phyloP scores from a whole-genome alignment of 164 flowering plant genomes.

The Protea cynaroides region DNA sequence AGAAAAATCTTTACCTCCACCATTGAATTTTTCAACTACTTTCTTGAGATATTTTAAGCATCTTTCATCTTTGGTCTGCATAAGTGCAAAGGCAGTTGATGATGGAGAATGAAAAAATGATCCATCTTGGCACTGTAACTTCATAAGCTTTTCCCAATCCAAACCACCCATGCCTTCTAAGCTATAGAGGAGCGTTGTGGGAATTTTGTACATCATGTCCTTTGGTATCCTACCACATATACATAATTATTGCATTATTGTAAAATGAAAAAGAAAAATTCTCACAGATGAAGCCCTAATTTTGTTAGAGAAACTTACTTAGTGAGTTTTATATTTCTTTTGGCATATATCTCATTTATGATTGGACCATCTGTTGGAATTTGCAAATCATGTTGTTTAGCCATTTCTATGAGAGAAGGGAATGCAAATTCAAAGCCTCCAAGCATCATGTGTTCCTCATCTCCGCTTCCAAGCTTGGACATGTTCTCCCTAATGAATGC shows the following conservation, averaged over 20 bases:
- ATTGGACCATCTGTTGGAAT: slow-evolving; percentile 48
- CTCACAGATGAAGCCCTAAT: too few relatives aligned
- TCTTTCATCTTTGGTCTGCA: slow-evolving; percentile 59
- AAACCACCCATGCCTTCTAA: slow-evolving; percentile 84
- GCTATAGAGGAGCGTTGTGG: slow-evolving; percentile 85
- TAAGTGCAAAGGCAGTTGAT: slow-evolving; percentile 89
- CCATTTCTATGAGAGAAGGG: slow-evolving; percentile 73
- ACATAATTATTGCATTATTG: background rate
- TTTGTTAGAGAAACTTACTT: slow-evolving; percentile 31
- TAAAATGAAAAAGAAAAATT: too few relatives aligned
- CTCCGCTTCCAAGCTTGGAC: slow-evolving; percentile 52
- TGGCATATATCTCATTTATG: slow-evolving; percentile 51
- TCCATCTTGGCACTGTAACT: slow-evolving; percentile 70
- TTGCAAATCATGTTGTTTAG: slow-evolving; percentile 40
- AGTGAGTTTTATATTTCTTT: slow-evolving; percentile 55
- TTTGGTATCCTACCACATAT: slow-evolving; percentile 71
- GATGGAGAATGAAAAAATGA: slow-evolving; percentile 91
- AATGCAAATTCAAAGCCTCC: slow-evolving; percentile 92
- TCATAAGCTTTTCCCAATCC: slow-evolving; percentile 79
- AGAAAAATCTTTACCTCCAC: slow-evolving; percentile 72
- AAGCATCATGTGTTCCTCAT: slow-evolving; percentile 82
- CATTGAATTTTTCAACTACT: slow-evolving; percentile 59
- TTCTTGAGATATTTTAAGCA: slow-evolving; percentile 59
- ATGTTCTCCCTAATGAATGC: slow-evolving; percentile 53
- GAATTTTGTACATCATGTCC: slow-evolving; percentile 64